Evolutionary conservation across 495 filamentous ascomycete genomes (phyloP).

Genomic region (Hypoxylon subgilvum): DNA sequence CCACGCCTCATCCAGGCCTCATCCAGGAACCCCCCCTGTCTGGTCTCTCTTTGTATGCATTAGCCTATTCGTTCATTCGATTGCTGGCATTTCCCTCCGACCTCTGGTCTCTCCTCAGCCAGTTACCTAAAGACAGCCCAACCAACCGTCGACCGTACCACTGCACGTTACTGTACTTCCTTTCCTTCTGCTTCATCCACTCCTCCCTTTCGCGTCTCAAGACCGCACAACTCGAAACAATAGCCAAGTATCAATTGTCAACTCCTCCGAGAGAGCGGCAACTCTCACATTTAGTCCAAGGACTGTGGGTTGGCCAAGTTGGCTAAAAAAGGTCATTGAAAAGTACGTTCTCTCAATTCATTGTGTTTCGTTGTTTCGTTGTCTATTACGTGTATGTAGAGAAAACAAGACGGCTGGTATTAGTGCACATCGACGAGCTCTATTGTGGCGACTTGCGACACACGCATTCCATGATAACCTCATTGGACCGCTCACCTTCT

Average conservation of each 20-base stretch:
- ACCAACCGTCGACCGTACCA: slow-evolving; percentile 6
- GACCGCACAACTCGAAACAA: slow-evolving; percentile 35
- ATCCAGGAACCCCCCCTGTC: slow-evolving; percentile 21
- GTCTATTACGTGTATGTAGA: too few species aligned
- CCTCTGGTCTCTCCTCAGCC: slow-evolving; percentile 10
- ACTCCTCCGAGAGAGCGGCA: slow-evolving; percentile 14
- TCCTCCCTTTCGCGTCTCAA: slow-evolving; percentile 34
- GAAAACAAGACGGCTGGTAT: not conserved
- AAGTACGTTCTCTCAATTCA: slow-evolving; percentile 24
- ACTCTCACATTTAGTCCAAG: slow-evolving; percentile 31
- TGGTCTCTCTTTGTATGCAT: slow-evolving; percentile 28
- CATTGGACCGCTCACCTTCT: slow-evolving; percentile 30
- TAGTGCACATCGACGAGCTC: slow-evolving; percentile 21
- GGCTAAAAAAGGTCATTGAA: slow-evolving; percentile 8
- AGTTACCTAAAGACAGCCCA: slow-evolving; percentile 16
- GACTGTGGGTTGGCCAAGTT: slow-evolving; percentile 20
- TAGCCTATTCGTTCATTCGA: slow-evolving; percentile 32
- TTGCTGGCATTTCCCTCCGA: slow-evolving; percentile 19
- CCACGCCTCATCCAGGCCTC: slow-evolving; percentile 33
- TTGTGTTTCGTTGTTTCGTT: too few species aligned
- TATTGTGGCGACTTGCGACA: slow-evolving; percentile 33
- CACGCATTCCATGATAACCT: slow-evolving; percentile 39
- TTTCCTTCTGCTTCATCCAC: slow-evolving; percentile 13
- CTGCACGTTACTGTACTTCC: slow-evolving; percentile 24
- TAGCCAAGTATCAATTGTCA: slow-evolving; percentile 26